Base-by-base conservation (phyloP, 257 asterid genomes). In the Gentiana macrophylla region DNA sequence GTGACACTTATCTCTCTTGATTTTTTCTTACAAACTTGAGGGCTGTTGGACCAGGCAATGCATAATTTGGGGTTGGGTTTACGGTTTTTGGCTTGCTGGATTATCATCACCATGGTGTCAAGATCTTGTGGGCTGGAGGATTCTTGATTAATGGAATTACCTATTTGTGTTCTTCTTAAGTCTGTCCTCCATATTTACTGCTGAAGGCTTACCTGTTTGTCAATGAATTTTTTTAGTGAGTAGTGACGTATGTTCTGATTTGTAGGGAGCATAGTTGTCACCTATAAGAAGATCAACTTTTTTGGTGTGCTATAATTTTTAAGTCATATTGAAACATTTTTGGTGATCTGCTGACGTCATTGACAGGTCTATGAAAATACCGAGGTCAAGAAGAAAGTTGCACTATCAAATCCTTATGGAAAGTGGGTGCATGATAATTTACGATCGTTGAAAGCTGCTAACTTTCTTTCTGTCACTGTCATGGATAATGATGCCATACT, bases 341-440 rank as follows among this genome's bases (percentile, higher is more conserved):
- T 41, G 46, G 46, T 41, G 9, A 41, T 41, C 46, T 57, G 53
- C 52, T 62, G 12, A 8, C 49, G 59, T 66, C 56, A 50, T 50
- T 35, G 35, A 38, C 63, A 92, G 98, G 98, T 92, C 43, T 88
- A 72, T 62, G 98, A 92, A 73, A 92, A 92, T 68, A 83, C 97
- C 44, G 97, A 92, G 71, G 98, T 92, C 49, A 92, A 92, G 79
- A 84, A 76, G 74, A 82, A 94, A 77, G 83, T 88, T 63, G 95
- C 98, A 35, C 74, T 76, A 52, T 69, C 72, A 37, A 70, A 76
- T 71, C 98, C 98, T 57, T 92, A 85, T 37, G 97, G 98, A 47
- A 80, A 84, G 76, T 92, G 98, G 98, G 82, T 92, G 49, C 75
- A 72, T 35, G 98, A 85, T 60, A 88, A 88, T 60, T 81, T 92